These are phyloP conservation scores for Fonsecaea multimorphosa DNA, from an alignment of 2,329 filamentous ascomycete genomes.

Conservation along the genomic window DNA sequence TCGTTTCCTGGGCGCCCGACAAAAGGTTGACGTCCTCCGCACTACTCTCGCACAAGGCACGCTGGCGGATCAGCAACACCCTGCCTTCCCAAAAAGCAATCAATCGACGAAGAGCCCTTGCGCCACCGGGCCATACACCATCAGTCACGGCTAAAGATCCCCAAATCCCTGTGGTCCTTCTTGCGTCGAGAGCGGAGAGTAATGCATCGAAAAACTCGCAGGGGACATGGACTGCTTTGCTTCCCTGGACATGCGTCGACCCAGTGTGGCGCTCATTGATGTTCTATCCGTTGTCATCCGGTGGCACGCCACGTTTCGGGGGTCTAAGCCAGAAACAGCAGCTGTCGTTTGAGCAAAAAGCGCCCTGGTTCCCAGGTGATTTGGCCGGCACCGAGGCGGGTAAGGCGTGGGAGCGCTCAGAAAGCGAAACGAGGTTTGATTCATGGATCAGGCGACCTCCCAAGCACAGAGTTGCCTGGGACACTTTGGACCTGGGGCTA, in stretches of 20 bases:
- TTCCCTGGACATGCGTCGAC: slow-evolving; percentile 88
- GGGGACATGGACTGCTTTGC: slow-evolving; percentile 79
- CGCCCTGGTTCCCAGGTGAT: slow-evolving; percentile 86
- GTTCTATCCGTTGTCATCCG: slow-evolving; percentile 78
- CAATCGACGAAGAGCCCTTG: slow-evolving; percentile 73
- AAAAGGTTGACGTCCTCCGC: slow-evolving; percentile 52
- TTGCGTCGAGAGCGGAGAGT: slow-evolving; percentile 56
- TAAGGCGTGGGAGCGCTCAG: slow-evolving; percentile 73
- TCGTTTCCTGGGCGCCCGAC: slow-evolving; percentile 73
- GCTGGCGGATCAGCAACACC: slow-evolving; percentile 68
- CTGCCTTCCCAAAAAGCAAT: slow-evolving; percentile 79
- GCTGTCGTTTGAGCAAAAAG: slow-evolving; percentile 76
- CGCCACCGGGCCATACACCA: slow-evolving; percentile 68
- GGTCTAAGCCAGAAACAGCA: slow-evolving; percentile 81
- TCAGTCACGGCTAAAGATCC: slow-evolving; percentile 68
- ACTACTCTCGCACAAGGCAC: slow-evolving; percentile 72
- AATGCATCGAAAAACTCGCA: slow-evolving; percentile 61
- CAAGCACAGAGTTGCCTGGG: slow-evolving; percentile 78
- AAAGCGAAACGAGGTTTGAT: slow-evolving; percentile 64
- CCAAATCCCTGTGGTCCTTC: slow-evolving; percentile 75
- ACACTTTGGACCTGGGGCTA: slow-evolving; percentile 73
- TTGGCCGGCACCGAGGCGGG: slow-evolving; percentile 80
- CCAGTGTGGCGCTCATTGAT: slow-evolving; percentile 86
- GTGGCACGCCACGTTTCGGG: slow-evolving; percentile 80
- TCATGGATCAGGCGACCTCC: slow-evolving; percentile 80